Conservation (phyloP, 116 monocot genomes). For the Posidonia oceanica region DNA sequence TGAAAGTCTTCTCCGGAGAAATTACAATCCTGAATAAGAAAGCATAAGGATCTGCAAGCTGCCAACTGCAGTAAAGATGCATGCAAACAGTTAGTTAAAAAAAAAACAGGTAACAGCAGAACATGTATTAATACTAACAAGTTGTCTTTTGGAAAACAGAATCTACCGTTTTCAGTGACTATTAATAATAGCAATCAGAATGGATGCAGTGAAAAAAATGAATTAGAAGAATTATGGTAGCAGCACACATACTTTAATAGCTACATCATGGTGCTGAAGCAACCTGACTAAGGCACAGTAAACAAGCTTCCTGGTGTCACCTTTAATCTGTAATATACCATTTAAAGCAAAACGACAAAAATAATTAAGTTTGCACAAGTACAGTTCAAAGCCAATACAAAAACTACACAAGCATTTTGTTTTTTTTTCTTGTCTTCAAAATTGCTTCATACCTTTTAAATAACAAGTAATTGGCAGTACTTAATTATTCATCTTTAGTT, state of each 20-base stretch:
- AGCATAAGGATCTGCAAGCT: constrained; percentile 83
- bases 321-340: constrained; percentile 67
- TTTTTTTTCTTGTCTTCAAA: too few species aligned
- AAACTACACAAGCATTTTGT: background rate
- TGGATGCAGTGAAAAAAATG: background rate
- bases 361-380: background rate
- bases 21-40: constrained; percentile 84
- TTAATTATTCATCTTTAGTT: too few species aligned
- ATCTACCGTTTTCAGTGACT: too few species aligned
- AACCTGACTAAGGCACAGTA: constrained; percentile 76
- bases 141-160: too few species aligned
- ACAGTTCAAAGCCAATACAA: background rate
- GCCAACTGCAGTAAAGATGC: constrained; percentile 57
- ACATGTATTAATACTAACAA: background rate
- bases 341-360: background rate
- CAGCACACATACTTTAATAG: constrained; percentile 69
- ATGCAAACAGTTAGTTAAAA: background rate
- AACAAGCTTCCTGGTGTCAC: constrained; percentile 57
- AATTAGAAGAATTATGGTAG: background rate
- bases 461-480: too few species aligned
- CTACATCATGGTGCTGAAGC: constrained; percentile 83
- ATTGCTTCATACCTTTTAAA: too few species aligned
- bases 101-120: background rate
- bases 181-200: too few species aligned
- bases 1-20: constrained; percentile 71